phyloP scores from a whole-genome alignment of 78 protist species.

The Trichosphaerium sp. region DNA sequence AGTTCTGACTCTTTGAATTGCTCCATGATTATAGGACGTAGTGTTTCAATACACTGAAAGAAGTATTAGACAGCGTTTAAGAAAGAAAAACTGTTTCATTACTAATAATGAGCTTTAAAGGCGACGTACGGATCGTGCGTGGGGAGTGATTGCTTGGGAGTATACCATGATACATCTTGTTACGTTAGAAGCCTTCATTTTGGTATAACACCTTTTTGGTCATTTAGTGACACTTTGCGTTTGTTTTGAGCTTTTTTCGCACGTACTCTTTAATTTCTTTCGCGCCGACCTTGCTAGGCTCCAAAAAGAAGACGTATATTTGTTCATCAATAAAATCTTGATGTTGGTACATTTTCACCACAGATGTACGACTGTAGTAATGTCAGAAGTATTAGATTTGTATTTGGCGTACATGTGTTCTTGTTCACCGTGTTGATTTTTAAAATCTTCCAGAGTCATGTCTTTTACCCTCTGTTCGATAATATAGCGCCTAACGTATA shows the following conservation, averaged over 20 bases:
- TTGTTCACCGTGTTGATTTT: not conserved
- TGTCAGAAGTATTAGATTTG: too few relatives aligned
- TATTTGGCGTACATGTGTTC: slow-evolving; percentile 24
- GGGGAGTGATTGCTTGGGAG: slow-evolving; percentile 26
- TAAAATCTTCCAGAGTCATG: slow-evolving; percentile 19
- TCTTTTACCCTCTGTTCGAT: slow-evolving; percentile 1
- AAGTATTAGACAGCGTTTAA: slow-evolving; percentile 21
- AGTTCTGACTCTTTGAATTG: slow-evolving; percentile 67
- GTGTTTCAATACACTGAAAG: slow-evolving; percentile 16
- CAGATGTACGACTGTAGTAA: too few relatives aligned
- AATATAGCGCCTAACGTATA: slow-evolving; percentile 57
- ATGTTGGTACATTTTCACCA: too few relatives aligned
- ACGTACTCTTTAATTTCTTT: slow-evolving; percentile 17
- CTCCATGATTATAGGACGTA: slow-evolving; percentile 17
- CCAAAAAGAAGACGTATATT: slow-evolving; percentile 46
- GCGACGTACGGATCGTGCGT: too few relatives aligned
- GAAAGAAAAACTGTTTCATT: too few relatives aligned
- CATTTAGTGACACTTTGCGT: too few relatives aligned
- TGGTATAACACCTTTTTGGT: too few relatives aligned
- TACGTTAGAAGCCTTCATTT: slow-evolving; percentile 16
- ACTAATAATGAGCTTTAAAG: too few relatives aligned
- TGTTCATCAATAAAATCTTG: too few relatives aligned
- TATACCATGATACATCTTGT: slow-evolving; percentile 26
- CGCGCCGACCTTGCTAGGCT: slow-evolving; percentile 36
- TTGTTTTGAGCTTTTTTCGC: too few relatives aligned